These are phyloP conservation scores for Orbilia blumenaviensis DNA, from an alignment of 2,329 filamentous ascomycete species.

Conservation along the genomic window DNA sequence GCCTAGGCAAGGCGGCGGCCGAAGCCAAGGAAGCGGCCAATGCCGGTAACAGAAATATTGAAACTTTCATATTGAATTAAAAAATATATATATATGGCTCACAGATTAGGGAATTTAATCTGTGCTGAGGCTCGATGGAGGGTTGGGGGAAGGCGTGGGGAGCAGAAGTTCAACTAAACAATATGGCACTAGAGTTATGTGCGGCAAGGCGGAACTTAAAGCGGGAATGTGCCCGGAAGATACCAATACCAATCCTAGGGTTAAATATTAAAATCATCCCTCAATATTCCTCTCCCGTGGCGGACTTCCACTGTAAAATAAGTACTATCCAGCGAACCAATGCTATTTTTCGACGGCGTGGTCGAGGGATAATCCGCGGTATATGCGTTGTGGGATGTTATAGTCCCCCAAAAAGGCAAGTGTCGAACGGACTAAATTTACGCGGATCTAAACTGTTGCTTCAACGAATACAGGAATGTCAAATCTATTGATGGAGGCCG, in stretches of 20 bases:
- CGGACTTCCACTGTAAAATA: too few relatives aligned
- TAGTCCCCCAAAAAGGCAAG: background rate
- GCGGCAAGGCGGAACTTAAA: too few relatives aligned
- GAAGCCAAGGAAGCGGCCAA: conserved; percentile 17
- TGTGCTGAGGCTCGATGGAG: too few relatives aligned
- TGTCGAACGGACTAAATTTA: too few relatives aligned
- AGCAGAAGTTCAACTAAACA: too few relatives aligned
- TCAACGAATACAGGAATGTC: too few relatives aligned
- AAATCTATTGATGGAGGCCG: too few relatives aligned
- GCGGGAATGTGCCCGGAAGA: background rate
- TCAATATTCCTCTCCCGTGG: background rate
- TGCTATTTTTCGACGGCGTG: background rate
- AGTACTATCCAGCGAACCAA: background rate
- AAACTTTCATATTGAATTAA: conserved; percentile 22
- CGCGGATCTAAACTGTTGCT: too few relatives aligned
- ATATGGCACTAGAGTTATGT: too few relatives aligned
- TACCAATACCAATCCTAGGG: background rate
- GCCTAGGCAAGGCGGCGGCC: conserved; percentile 12
- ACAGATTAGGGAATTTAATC: background rate
- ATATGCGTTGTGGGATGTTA: background rate
- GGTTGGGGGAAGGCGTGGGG: too few relatives aligned
- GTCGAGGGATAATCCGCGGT: background rate
- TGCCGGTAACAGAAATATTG: background rate
- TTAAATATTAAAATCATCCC: background rate
- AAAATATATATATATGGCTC: background rate